Evolutionary conservation across 2,329 filamentous ascomycete genomes (phyloP).

Genomic region (Aspergillus pseudoterreus): DNA sequence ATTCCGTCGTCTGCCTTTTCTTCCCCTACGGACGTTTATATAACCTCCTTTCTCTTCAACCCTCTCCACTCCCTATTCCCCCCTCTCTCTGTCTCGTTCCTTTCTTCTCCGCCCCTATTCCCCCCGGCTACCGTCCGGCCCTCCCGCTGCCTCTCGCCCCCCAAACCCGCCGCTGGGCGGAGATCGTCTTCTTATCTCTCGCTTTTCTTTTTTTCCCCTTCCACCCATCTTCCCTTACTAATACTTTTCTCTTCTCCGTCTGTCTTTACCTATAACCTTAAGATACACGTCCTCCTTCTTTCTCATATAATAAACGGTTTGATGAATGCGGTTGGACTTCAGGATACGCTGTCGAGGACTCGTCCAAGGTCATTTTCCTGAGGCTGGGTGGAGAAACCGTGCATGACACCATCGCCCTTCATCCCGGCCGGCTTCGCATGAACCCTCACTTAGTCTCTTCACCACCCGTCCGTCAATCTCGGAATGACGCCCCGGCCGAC

Average conservation of each 20-base stretch:
- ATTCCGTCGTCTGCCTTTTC: neutral
- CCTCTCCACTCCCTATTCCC: neutral
- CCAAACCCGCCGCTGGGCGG: neutral
- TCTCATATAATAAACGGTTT: slow-evolving; percentile 4
- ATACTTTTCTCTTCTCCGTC: slow-evolving; percentile 1
- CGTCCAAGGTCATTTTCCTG: slow-evolving; percentile 11
- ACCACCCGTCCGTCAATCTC: slow-evolving; percentile 26
- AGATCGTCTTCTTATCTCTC: slow-evolving; percentile 10
- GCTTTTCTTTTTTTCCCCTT: slow-evolving; percentile 1
- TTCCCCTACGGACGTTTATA: neutral
- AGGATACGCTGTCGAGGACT: slow-evolving; percentile 7
- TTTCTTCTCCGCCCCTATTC: slow-evolving; percentile 1
- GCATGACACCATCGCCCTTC: slow-evolving; percentile 14
- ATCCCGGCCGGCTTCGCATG: slow-evolving; percentile 21
- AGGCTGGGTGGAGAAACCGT: slow-evolving; percentile 12
- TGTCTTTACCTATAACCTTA: slow-evolving; percentile 1
- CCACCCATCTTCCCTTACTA: neutral
- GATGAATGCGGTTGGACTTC: slow-evolving; percentile 12
- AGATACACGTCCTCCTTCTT: too few relatives aligned
- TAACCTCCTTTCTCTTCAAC: neutral
- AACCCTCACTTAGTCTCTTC: slow-evolving; percentile 22
- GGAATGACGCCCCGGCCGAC: slow-evolving; percentile 28
- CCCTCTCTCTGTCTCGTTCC: neutral
- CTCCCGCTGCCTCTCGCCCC: slow-evolving; percentile 1
- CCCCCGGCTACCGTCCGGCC: slow-evolving; percentile 4